A percentile compares a stretch with the other conserved stretches of the same genome.
Conservation (phyloP, 352 stramenopile genomes). For the Phytopythium sindhum region DNA sequence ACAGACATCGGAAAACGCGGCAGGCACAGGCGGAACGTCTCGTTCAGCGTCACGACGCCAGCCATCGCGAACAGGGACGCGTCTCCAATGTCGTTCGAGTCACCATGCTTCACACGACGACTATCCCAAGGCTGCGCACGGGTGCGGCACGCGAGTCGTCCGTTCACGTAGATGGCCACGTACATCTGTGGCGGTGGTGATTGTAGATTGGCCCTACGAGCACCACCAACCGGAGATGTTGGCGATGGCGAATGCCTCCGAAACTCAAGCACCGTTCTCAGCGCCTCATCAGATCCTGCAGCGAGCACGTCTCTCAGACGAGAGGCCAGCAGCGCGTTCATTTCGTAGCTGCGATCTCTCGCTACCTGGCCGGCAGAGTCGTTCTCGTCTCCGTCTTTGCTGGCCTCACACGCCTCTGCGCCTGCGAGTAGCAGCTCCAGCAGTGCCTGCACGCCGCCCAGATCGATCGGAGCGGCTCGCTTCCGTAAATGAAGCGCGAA, state of each 20-base stretch:
- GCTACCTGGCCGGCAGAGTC: neutral
- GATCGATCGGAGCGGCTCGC: slow-evolving; percentile 27
- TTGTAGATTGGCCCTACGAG: neutral
- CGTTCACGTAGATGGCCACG: slow-evolving; percentile 37
- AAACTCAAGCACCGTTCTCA: slow-evolving; percentile 23
- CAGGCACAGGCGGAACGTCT: slow-evolving; percentile 43
- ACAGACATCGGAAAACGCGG: slow-evolving; percentile 49
- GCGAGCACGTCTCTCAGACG: neutral
- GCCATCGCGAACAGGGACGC: neutral
- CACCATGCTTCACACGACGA: neutral
- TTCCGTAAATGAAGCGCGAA: neutral
- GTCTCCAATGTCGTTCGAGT: neutral
- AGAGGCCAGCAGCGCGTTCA: slow-evolving; percentile 14
- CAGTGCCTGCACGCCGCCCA: slow-evolving; percentile 36
- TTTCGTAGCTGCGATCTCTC: slow-evolving; percentile 13
- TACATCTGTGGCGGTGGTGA: slow-evolving; percentile 21
- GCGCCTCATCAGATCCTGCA: neutral
- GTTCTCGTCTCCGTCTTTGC: neutral
- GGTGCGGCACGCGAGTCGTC: slow-evolving; percentile 32
- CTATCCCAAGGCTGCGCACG: slow-evolving; percentile 17
- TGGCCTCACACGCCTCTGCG: no score
- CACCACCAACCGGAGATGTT: neutral
- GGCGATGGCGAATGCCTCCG: neutral
- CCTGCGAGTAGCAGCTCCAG: slow-evolving; percentile 21
- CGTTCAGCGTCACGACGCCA: slow-evolving; percentile 41